Percentiles rank a stretch among this genome's conserved stretches.
Evolutionary conservation across 2,329 filamentous ascomycete species (phyloP).

Genomic region (Ceratocystiopsis sp.): DNA sequence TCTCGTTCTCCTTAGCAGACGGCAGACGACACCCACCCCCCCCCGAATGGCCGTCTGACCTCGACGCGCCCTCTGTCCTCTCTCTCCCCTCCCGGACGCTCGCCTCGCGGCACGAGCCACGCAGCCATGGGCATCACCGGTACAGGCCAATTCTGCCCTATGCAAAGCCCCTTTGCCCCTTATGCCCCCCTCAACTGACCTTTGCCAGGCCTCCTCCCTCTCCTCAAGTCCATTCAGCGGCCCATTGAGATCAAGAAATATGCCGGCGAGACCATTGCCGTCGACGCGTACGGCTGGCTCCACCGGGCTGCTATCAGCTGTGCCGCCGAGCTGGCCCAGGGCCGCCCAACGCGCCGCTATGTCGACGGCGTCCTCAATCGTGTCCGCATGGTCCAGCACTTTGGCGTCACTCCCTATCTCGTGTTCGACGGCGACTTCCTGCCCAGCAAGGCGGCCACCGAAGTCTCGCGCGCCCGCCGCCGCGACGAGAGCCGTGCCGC

Average conservation of each 20-base stretch:
- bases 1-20: too few relatives aligned
- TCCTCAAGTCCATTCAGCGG: slow-evolving; percentile 93
- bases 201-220: slow-evolving; percentile 64
- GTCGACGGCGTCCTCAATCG: slow-evolving; percentile 81
- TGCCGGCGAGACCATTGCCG: slow-evolving; percentile 72
- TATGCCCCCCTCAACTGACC: too few relatives aligned
- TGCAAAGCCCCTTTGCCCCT: too few relatives aligned
- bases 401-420: slow-evolving; percentile 83
- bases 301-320: slow-evolving; percentile 84
- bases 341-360: slow-evolving; percentile 75
- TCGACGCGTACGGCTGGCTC: slow-evolving; percentile 96
- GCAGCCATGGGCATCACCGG: too few relatives aligned
- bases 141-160: too few relatives aligned
- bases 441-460: slow-evolving; percentile 81
- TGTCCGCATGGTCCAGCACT: slow-evolving; percentile 86
- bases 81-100: too few relatives aligned
- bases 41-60: too few relatives aligned
- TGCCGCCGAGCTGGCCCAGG: slow-evolving; percentile 77
- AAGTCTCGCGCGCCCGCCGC: slow-evolving; percentile 56
- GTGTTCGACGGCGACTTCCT: slow-evolving; percentile 94
- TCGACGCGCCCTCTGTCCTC: too few relatives aligned
- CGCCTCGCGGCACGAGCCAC: too few relatives aligned
- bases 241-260: slow-evolving; percentile 76
- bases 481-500: slow-evolving; percentile 60
- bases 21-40: too few relatives aligned